These are phyloP conservation scores for Cordyceps fumosorosea DNA, from an alignment of 2,329 filamentous ascomycete species.

Conservation along the genomic window DNA sequence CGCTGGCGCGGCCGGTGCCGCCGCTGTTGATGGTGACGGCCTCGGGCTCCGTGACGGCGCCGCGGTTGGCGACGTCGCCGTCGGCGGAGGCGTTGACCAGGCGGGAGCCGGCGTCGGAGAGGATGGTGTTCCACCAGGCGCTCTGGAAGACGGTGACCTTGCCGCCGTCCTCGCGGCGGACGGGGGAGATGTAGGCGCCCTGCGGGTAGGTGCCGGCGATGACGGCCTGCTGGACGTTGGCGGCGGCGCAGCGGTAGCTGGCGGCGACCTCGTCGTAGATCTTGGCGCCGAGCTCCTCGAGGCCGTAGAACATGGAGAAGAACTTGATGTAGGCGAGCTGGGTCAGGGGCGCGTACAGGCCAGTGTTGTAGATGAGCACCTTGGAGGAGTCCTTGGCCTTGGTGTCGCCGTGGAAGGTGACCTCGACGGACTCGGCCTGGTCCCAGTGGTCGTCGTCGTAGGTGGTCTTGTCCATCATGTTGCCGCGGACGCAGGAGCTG, in stretches of 20 bases:
- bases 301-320: slow-evolving; percentile 12
- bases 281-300: slow-evolving; percentile 5
- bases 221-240: slow-evolving; percentile 10
- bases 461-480: slow-evolving; percentile 11
- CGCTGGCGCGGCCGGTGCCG: background rate
- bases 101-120: slow-evolving; percentile 10
- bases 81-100: slow-evolving; percentile 2
- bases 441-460: slow-evolving; percentile 10
- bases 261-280: slow-evolving; percentile 4
- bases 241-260: slow-evolving; percentile 10
- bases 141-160: slow-evolving; percentile 13
- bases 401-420: slow-evolving; percentile 11
- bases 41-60: background rate
- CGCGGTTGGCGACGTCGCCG: background rate
- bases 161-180: slow-evolving; percentile 5
- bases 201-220: background rate
- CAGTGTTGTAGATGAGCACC: slow-evolving; percentile 12
- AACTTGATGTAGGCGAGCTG: slow-evolving; percentile 14
- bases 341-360: slow-evolving; percentile 2
- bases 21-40: background rate
- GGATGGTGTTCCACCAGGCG: slow-evolving; percentile 1
- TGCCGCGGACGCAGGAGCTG: slow-evolving; percentile 12
- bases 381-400: background rate
- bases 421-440: slow-evolving; percentile 7
- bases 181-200: slow-evolving; percentile 6